Evolutionary conservation across 805 yeast genomes (phyloP), one percentile per base, ranked within the genome.

Genomic region (Teunomyces kruisii): DNA sequence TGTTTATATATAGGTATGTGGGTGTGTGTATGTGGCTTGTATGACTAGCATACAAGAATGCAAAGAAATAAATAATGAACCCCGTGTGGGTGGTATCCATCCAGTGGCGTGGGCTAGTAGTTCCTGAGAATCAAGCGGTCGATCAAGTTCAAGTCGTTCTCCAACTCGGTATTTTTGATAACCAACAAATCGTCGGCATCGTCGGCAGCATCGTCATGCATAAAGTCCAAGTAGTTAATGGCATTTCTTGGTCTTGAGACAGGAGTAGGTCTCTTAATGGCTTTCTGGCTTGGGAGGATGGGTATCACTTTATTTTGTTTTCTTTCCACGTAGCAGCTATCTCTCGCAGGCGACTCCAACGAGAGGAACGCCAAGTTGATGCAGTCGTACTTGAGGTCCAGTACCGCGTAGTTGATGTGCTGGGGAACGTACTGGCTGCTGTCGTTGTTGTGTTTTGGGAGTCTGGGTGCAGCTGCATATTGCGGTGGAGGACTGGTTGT

Each of bases 321-420:
- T 10, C 28, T 16, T 26, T 38, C 12, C 10, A 28, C 30, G 10
- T 27, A 38, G 13, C 32, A 38, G 32, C 30, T 38, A n/a, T 38
- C 32, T 28, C 24, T 27, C 19, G 12, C 32, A 29, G 50, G 42
- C 9, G 42, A 4, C 31, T 31, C 42, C 42, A 26, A 43, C 14
- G 49, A 43, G 24, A 50, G 44, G 28, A 50, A 50, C 19, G 50
- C 46, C 29, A 47, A 36, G 39, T 50, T 50, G 15, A 47, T 47
- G 43, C 54, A 47, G 26, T 50, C 54, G 42, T 50, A 50, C n/a
- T 47, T 49, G 38, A 44, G 41, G 30, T 29, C 10, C 14, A 28
- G 36, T 22, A 31, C 13, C 14, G 35, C 6, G 16, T 32, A n/a
- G 14, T 14, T n/a, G 13, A n/a, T 13, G 15, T 12, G 24, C 5